Conservation (phyloP, 2,329 filamentous ascomycete species). For the Parafenestella ontariensis region DNA sequence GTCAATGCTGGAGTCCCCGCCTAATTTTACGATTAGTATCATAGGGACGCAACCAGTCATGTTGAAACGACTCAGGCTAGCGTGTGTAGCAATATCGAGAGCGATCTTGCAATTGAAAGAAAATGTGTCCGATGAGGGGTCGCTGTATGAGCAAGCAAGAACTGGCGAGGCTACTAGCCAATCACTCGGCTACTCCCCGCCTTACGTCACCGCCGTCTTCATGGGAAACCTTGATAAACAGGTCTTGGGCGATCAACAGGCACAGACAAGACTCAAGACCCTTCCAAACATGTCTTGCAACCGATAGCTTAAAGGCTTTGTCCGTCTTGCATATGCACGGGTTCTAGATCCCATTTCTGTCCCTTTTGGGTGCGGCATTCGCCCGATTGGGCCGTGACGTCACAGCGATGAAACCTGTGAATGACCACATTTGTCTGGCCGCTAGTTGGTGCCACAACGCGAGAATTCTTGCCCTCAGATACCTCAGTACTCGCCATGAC, state of each 20-base stretch:
- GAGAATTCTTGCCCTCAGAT: conserved; percentile 1
- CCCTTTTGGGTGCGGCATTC: conserved; percentile 9
- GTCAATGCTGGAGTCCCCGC: background rate
- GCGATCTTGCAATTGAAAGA: too few species aligned
- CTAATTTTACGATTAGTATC: background rate
- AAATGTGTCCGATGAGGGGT: background rate
- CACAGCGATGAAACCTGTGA: conserved; percentile 14
- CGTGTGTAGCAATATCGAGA: background rate
- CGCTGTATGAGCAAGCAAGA: background rate
- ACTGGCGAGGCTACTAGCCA: background rate
- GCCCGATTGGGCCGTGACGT: conserved; percentile 17
- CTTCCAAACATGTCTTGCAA: background rate
- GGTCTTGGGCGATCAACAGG: conserved; percentile 1
- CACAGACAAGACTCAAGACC: background rate
- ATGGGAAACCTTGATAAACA: background rate
- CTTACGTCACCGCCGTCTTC: conserved; percentile 6
- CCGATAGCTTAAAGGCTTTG: background rate
- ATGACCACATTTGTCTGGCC: conserved; percentile 2
- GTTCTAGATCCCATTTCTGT: conserved; percentile 2
- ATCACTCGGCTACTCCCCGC: background rate
- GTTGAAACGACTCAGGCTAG: background rate
- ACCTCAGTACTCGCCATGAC: background rate
- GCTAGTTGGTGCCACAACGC: conserved; percentile 6
- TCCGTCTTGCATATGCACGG: background rate
- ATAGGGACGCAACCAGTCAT: background rate